Conservation (phyloP, 352 stramenopile species). For the Pythium scleroteichum region DNA sequence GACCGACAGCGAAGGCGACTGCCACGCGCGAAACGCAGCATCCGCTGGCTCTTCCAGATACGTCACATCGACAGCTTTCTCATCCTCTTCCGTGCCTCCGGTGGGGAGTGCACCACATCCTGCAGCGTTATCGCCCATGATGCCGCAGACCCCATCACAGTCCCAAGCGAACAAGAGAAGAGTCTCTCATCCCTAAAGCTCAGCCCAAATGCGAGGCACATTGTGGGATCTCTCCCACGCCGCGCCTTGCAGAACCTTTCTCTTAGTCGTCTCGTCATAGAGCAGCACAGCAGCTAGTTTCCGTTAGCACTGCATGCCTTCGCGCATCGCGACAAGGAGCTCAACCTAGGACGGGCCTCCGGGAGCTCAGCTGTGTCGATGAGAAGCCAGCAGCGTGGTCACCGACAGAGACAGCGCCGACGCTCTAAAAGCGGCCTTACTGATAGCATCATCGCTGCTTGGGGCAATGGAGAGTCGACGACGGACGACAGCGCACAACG, state of each 20-base stretch:
- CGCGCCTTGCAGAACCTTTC: neutral
- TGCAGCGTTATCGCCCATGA: neutral
- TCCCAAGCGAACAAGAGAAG: neutral
- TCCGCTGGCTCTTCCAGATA: constrained; percentile 7
- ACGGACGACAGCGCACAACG: neutral
- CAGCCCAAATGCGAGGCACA: neutral
- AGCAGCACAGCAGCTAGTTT: neutral
- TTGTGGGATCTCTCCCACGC: constrained; percentile 2
- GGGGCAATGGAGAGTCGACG: neutral
- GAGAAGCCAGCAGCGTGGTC: too few species aligned
- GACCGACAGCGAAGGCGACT: constrained; percentile 15
- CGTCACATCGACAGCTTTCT: constrained; percentile 26
- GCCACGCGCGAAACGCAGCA: constrained; percentile 4
- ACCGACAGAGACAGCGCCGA: neutral
- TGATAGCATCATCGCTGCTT: constrained; percentile 31
- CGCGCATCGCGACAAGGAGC: neutral
- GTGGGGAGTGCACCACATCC: neutral
- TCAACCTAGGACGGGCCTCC: neutral
- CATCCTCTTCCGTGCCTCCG: constrained; percentile 22
- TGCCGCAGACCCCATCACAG: neutral
- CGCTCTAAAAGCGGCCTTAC: constrained; percentile 41
- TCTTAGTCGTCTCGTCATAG: neutral
- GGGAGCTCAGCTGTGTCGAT: constrained; percentile 6
- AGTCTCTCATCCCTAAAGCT: neutral
- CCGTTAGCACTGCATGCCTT: neutral